phyloP scores from a whole-genome alignment of 495 filamentous ascomycete genomes.

The Thozetella sp. region DNA sequence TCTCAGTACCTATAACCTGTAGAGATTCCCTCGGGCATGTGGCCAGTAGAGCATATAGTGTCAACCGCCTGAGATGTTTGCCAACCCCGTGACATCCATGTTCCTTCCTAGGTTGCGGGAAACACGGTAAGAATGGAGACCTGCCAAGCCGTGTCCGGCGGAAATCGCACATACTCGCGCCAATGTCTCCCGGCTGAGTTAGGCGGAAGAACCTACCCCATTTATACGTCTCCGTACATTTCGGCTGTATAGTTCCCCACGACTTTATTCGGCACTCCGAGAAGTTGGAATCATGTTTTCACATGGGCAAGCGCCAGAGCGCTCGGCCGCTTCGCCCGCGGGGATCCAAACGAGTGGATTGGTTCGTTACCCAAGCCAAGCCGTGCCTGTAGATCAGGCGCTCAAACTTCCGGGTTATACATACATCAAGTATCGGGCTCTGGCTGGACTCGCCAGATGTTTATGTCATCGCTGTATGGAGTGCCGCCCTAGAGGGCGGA shows the following conservation, averaged over 20 bases:
- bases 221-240: background rate
- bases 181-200: conserved; percentile 2
- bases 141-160: background rate
- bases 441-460: background rate
- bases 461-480: background rate
- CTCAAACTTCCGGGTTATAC: background rate
- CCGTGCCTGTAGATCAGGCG: background rate
- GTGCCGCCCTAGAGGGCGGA: background rate
- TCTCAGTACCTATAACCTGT: too few species aligned
- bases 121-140: background rate
- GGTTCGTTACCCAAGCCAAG: background rate
- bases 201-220: conserved; percentile 1
- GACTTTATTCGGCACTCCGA: background rate
- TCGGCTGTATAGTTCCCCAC: conserved; percentile 1
- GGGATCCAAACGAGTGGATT: background rate
- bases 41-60: too few species aligned
- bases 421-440: background rate
- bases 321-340: background rate
- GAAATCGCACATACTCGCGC: too few species aligned
- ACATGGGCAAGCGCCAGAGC: background rate
- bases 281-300: too few species aligned
- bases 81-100: too few species aligned
- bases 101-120: too few species aligned
- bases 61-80: too few species aligned
- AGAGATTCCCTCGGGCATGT: too few species aligned